These are phyloP conservation scores for Mallotus japonicus DNA, from an alignment of 441 rosid genomes.

Conservation along the genomic window DNA sequence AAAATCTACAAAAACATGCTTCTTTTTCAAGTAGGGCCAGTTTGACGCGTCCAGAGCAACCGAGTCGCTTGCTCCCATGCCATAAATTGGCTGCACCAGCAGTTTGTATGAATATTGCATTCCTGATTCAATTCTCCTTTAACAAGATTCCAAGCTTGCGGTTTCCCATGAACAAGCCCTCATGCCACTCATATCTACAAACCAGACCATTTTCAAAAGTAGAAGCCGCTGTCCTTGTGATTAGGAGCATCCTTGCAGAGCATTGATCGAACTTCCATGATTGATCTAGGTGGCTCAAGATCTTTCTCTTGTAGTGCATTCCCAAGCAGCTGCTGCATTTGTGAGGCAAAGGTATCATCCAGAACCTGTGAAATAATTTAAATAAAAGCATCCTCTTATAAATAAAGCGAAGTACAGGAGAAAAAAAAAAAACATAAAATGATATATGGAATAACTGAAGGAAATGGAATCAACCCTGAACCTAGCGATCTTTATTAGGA, in stretches of 20 bases:
- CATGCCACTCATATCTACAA: background rate
- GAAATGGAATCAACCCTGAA: too few relatives aligned
- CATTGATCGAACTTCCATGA: conserved; percentile 84
- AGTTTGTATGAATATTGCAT: background rate
- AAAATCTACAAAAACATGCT: background rate
- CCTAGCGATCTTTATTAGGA: too few relatives aligned
- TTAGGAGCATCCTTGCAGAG: conserved; percentile 70
- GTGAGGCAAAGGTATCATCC: conserved; percentile 76
- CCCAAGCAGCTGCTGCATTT: conserved; percentile 81
- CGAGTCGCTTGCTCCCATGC: conserved; percentile 27
- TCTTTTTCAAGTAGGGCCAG: background rate
- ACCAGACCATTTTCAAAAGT: conserved; percentile 25
- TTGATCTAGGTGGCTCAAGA: conserved; percentile 76
- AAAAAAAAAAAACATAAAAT: too few relatives aligned
- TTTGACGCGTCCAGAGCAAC: conserved; percentile 21
- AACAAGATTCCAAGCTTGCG: background rate
- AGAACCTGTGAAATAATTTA: conserved; percentile 45
- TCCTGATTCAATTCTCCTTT: background rate
- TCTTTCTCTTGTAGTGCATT: conserved; percentile 65
- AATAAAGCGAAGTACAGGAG: background rate
- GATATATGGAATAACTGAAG: too few relatives aligned
- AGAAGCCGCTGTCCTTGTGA: conserved; percentile 44
- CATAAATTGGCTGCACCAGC: conserved; percentile 8
- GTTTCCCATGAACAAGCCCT: background rate
- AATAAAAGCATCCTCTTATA: background rate